phyloP scores from a whole-genome alignment of 148 eudicot genomes.

The Spergularia marina region DNA sequence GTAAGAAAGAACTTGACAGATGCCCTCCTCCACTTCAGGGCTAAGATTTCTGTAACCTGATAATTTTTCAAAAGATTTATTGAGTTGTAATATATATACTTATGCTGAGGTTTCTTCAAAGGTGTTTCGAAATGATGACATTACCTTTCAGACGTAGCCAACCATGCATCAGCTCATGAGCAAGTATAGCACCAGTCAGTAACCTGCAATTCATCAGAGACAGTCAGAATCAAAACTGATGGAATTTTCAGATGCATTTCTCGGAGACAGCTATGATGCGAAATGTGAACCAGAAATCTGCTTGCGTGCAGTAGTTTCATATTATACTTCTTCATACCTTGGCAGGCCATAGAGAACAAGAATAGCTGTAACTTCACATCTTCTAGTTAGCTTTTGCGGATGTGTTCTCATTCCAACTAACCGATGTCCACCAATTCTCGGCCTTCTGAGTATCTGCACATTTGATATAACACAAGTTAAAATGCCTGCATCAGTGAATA shows the following conservation, averaged over 20 bases:
- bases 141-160: slow-evolving; percentile 98
- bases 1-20: slow-evolving; percentile 90
- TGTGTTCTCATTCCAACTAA: slow-evolving; percentile 92
- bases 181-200: slow-evolving; percentile 94
- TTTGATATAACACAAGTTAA: slow-evolving; percentile 6
- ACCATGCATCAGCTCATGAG: slow-evolving; percentile 96
- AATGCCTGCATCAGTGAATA: background rate
- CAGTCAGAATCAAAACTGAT: background rate
- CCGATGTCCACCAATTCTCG: slow-evolving; percentile 73
- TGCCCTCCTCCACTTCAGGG: slow-evolving; percentile 91
- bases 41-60: slow-evolving; percentile 79
- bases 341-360: slow-evolving; percentile 95
- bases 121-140: background rate
- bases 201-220: slow-evolving; percentile 46
- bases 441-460: slow-evolving; percentile 70
- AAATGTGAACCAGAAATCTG: background rate
- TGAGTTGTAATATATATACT: background rate
- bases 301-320: background rate
- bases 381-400: slow-evolving; percentile 71
- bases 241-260: background rate
- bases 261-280: background rate
- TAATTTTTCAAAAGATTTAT: background rate
- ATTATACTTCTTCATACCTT: slow-evolving; percentile 41
- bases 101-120: background rate
- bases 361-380: slow-evolving; percentile 97